These are phyloP conservation scores for Chalciporus sphaerocephalus DNA, from an alignment of 768 basidiomycete genomes.

Conservation along the genomic window DNA sequence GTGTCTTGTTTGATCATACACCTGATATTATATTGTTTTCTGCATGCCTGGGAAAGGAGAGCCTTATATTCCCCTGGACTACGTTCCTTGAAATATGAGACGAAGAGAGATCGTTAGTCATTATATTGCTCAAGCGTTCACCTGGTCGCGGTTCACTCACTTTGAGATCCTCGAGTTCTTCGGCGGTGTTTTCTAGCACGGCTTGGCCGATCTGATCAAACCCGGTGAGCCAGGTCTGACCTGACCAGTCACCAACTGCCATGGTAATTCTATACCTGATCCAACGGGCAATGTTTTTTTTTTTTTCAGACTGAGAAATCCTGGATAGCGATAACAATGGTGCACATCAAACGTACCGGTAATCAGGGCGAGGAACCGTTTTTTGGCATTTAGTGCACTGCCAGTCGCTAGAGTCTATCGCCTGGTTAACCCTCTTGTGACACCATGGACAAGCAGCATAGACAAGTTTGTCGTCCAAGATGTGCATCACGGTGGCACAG, in stretches of 20 bases:
- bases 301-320: background rate
- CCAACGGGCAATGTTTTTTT: too few relatives aligned
- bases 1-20: conserved; percentile 86
- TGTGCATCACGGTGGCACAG: conserved; percentile 83
- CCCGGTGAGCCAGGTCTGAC: conserved; percentile 87
- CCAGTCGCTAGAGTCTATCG: conserved; percentile 56
- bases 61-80: conserved; percentile 56
- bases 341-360: conserved; percentile 54
- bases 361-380: conserved; percentile 63
- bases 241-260: conserved; percentile 86
- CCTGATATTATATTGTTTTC: conserved; percentile 73
- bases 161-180: conserved; percentile 70
- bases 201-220: conserved; percentile 88
- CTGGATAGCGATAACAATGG: background rate
- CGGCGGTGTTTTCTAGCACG: conserved; percentile 74
- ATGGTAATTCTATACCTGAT: conserved; percentile 75
- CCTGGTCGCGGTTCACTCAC: conserved; percentile 32
- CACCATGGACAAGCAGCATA: conserved; percentile 91
- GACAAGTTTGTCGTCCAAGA: conserved; percentile 74
- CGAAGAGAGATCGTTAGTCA: background rate
- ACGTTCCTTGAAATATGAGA: conserved; percentile 50
- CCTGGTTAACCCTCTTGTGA: conserved; percentile 83
- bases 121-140: too few relatives aligned
- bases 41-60: conserved; percentile 59
- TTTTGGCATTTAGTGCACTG: conserved; percentile 90